Conservation (phyloP, 148 eudicot species). For the Diospyros lotus region DNA sequence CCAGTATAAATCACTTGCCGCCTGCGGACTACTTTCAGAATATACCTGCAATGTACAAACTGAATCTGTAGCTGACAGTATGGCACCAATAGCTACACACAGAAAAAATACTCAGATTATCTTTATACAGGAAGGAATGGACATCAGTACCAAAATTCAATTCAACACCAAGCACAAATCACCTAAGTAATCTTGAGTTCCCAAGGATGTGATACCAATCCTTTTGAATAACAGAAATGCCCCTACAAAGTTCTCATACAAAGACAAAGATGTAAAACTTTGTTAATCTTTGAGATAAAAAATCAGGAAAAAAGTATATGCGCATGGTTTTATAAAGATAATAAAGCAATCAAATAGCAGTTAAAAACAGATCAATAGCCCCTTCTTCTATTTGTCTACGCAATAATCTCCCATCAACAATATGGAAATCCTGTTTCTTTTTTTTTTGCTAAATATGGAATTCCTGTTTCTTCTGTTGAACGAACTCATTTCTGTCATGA, state of each 20-base stretch:
- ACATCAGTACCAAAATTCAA: background rate
- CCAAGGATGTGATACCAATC: constrained; percentile 45
- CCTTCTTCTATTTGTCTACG: background rate
- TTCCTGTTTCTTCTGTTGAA: too few relatives aligned
- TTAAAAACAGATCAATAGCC: background rate
- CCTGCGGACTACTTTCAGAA: background rate
- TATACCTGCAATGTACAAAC: constrained; percentile 93
- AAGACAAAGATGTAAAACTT: background rate
- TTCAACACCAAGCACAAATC: background rate
- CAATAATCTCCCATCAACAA: background rate
- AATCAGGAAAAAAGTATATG: background rate
- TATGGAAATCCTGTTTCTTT: too few relatives aligned
- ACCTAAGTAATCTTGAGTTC: constrained; percentile 52
- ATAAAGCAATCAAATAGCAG: background rate
- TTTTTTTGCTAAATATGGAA: too few relatives aligned
- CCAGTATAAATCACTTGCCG: constrained; percentile 4
- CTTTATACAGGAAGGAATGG: background rate
- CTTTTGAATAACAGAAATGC: constrained; percentile 31
- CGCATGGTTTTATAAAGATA: background rate
- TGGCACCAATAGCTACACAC: constrained; percentile 82
- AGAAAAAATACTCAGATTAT: background rate
- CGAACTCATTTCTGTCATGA: too few relatives aligned
- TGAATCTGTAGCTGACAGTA: constrained; percentile 88
- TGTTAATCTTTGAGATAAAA: too few relatives aligned
- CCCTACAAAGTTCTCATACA: constrained; percentile 33